Percentiles rank a stretch among this genome's conserved stretches.
Conservation (phyloP, 2,329 filamentous ascomycete genomes). For the Exophiala spinifera region DNA sequence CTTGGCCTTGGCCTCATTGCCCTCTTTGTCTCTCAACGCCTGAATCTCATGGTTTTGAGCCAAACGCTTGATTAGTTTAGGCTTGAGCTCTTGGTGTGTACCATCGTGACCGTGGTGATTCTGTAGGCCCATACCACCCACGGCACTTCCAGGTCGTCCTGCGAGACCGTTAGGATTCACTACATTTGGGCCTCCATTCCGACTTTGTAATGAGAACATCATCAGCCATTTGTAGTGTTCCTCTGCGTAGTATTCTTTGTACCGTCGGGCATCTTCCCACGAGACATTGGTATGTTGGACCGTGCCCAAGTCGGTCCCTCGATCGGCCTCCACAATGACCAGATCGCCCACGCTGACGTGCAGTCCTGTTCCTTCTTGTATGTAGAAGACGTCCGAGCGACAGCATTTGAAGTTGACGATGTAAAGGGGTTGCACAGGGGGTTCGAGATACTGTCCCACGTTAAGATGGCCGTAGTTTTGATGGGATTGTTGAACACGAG, state of each 20-base stretch:
- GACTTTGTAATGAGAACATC: conserved; percentile 87
- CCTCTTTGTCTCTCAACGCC: conserved; percentile 88
- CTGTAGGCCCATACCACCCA: conserved; percentile 74
- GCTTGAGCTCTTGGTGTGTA: conserved; percentile 74
- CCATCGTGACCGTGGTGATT: conserved; percentile 71
- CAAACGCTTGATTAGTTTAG: conserved; percentile 93
- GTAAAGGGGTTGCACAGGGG: conserved; percentile 69
- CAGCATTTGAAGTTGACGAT: conserved; percentile 97
- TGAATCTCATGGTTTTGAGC: conserved; percentile 89
- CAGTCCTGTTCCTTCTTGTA: conserved; percentile 90
- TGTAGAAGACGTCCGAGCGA: conserved; percentile 92
- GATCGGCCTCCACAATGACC: conserved; percentile 96
- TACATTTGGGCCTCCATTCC: conserved; percentile 41
- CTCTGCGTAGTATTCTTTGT: conserved; percentile 87
- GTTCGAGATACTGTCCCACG: conserved; percentile 27
- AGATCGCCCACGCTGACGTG: conserved; percentile 87
- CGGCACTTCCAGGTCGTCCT: conserved; percentile 64
- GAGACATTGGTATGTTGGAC: conserved; percentile 85
- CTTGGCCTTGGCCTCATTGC: conserved; percentile 96
- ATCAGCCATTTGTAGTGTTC: conserved; percentile 98
- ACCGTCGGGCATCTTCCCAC: conserved; percentile 79
- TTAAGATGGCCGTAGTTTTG: conserved; percentile 25
- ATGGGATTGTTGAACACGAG: conserved; percentile 36
- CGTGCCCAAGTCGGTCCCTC: conserved; percentile 90
- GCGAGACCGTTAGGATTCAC: conserved; percentile 53